Evolutionary conservation across 2,329 filamentous ascomycete species (phyloP), one percentile per base, ranked within the genome.

Genomic region (Fusarium torulosum): DNA sequence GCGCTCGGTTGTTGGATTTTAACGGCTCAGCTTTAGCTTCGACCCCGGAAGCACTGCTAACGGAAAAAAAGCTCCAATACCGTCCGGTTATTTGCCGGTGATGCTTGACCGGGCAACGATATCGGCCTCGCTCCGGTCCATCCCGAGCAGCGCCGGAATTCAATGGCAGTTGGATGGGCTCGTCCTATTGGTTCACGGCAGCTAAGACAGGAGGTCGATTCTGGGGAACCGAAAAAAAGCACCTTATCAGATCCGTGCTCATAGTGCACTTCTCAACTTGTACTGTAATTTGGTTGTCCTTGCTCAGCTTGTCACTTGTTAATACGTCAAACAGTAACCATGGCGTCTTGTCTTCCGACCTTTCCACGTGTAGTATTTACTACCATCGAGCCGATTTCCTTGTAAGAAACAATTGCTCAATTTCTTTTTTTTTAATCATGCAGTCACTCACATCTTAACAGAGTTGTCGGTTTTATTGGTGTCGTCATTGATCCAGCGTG

Each of bases 291-390:
- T 25, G 31, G 20, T 15, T 41, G 29, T 45, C 17, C 52, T 21
- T 56, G 27, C 33, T 23, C 14, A 14, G 27, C 27, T 13, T 29
- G 27, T 29, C 27, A 6, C 27, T 29, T 6, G 9, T 29, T 29
- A 13, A 42, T 49, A 59, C 29, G 14, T 25, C 40, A 47, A 37
- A 33, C 20, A 42, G n/a, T 43, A 51, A 70, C 44, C 46, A 90
- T 90, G 88, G 81, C 88, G 13, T 83, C 88, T 27, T 84, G 86
- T 64, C 82, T 93, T 21, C 90, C 90, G 3, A 74, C 82, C 4
- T 82, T 91, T 72, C 90, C 90, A 14, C 84, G 88, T 61, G 75
- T 90, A 46, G 80, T 91, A 47, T 91, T 93, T 68, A 90, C 88
- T 29, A 76, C 91, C 53, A 74, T 91, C 41, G 90, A 93, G 77